These are phyloP conservation scores for Sarcodon sp. DNA, from an alignment of 768 basidiomycete genomes.

Conservation along the genomic window DNA sequence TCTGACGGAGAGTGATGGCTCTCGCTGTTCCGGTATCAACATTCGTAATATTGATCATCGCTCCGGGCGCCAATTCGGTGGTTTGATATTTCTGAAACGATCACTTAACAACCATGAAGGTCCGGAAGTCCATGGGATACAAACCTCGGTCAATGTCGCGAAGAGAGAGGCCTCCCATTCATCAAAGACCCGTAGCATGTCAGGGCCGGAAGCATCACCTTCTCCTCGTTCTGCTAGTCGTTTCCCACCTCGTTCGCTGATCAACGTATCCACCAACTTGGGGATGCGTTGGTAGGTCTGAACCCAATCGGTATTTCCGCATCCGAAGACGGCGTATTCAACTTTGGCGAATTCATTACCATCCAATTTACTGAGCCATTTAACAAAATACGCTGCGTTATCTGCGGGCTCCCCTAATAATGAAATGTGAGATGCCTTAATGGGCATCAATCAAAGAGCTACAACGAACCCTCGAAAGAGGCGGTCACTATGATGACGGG, in stretches of 20 bases:
- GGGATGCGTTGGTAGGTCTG: constrained; percentile 34
- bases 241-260: constrained; percentile 20
- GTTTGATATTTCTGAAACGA: constrained; percentile 20
- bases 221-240: constrained; percentile 23
- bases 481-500: constrained; percentile 34
- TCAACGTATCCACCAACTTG: constrained; percentile 21
- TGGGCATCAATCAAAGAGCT: neutral
- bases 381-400: constrained; percentile 32
- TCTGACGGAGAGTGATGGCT: constrained; percentile 21
- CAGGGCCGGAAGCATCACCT: constrained; percentile 27
- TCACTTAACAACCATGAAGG: neutral
- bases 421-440: neutral
- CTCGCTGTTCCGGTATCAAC: constrained; percentile 20
- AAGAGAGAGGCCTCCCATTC: constrained; percentile 27
- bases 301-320: constrained; percentile 37
- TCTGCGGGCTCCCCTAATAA: constrained; percentile 30
- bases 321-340: constrained; percentile 33
- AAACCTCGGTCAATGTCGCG: constrained; percentile 20
- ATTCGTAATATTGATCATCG: constrained; percentile 17
- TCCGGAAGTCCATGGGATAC: neutral
- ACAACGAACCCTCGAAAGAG: constrained; percentile 27
- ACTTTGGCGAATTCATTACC: constrained; percentile 17
- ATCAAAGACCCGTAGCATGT: constrained; percentile 32
- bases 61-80: constrained; percentile 5
- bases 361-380: constrained; percentile 22